These are phyloP conservation scores for Botryotinia convoluta DNA, from an alignment of 2,329 filamentous ascomycete genomes.

Conservation along the genomic window DNA sequence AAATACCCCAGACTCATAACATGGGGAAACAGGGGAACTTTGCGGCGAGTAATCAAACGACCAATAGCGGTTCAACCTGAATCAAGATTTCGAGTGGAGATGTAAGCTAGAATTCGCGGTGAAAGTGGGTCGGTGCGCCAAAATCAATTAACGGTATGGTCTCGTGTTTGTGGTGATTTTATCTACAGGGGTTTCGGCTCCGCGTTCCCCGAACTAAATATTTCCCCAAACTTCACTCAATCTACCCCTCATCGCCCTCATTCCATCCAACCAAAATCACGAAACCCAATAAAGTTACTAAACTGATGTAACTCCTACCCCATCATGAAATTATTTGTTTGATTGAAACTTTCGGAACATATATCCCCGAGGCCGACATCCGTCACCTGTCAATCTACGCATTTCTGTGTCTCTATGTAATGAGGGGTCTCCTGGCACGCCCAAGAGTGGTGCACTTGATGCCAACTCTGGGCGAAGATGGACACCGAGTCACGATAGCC, in stretches of 20 bases:
- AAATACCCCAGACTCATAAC: neutral
- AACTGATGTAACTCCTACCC: neutral
- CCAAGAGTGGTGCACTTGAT: neutral
- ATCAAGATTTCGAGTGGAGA: neutral
- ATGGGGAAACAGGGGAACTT: neutral
- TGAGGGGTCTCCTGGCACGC: neutral
- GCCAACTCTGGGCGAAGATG: neutral
- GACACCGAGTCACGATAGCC: neutral
- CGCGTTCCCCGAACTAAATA: neutral
- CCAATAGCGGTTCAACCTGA: neutral
- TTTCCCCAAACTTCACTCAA: neutral
- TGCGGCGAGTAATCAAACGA: neutral
- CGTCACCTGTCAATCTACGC: neutral
- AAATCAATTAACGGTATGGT: no score
- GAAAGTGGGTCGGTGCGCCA: neutral
- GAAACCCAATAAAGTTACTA: neutral
- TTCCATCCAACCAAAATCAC: neutral
- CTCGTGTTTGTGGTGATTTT: neutral
- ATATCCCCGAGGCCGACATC: constrained; percentile 1
- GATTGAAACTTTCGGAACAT: neutral
- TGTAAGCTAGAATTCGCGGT: neutral
- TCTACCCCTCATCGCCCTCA: neutral
- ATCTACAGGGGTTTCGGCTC: constrained; percentile 4
- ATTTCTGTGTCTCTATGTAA: no score
- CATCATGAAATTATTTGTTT: neutral